These are phyloP conservation scores for Tricholoma flavovirens DNA, from an alignment of 768 basidiomycete genomes.

Conservation along the genomic window DNA sequence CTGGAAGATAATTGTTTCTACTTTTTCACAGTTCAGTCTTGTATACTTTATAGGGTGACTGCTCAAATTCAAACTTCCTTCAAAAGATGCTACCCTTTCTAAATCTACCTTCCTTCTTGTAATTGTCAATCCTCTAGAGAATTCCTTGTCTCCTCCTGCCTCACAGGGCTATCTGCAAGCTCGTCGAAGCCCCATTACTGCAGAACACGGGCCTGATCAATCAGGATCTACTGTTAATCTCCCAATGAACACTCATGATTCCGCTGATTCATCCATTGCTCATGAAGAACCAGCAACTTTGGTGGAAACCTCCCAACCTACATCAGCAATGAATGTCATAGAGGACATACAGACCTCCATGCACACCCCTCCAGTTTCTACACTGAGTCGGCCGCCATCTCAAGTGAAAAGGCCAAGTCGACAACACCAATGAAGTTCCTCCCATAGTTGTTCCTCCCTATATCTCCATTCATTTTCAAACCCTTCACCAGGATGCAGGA, in stretches of 20 bases:
- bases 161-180: too few relatives aligned
- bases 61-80: too few relatives aligned
- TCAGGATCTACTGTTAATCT: neutral
- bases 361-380: neutral
- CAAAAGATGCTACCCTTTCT: too few relatives aligned
- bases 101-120: too few relatives aligned
- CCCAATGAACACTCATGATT: neutral
- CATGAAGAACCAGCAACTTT: neutral
- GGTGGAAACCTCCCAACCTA: neutral
- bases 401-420: constrained; percentile 26
- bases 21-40: too few relatives aligned
- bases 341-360: neutral
- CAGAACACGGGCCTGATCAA: constrained; percentile 4
- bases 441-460: constrained; percentile 5
- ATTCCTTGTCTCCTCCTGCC: too few relatives aligned
- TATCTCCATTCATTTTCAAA: constrained; percentile 6
- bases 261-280: neutral
- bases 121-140: too few relatives aligned
- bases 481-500: constrained; percentile 26
- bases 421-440: constrained; percentile 18
- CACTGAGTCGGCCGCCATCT: constrained; percentile 11
- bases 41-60: too few relatives aligned
- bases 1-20: too few relatives aligned
- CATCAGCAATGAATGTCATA: neutral
- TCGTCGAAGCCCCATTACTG: constrained; percentile 3